Evolutionary conservation across 257 asterid genomes (phyloP), one percentile per base, ranked within the genome.

Genomic region (Salvia splendens): DNA sequence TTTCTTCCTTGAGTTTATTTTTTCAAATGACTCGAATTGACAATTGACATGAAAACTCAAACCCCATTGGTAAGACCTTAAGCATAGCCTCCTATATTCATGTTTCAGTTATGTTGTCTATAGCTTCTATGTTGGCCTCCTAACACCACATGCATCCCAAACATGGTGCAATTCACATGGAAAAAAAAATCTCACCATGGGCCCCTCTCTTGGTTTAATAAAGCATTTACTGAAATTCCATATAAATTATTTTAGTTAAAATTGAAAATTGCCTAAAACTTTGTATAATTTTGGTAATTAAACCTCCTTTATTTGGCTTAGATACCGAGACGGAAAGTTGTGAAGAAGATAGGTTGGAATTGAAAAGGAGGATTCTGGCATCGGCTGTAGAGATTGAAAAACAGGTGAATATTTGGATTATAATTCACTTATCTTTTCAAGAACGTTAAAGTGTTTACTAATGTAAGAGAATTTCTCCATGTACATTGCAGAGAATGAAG

Each of bases 361-460:
- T 94, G 83, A 85, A 79, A 77, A 80, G 96, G 88, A 85, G 88
- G 81, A 92, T 91, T 76, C 73, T 88, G 47, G 88, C 86, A 61
- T 81, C 97, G 50, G 82, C 80, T 53, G 69, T 90, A 73, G 95
- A 94, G 83, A 85, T 88, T 51, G 99, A 88, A 75, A 88, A 72
- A 81, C 97, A 88, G 97, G 96, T 88, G 65, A 57, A 33, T n/a
- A 1, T 52, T 41, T 42, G 55, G 55, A 6, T 41, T 60, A 40
- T 60, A 51, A 72, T 33, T 69, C 46, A 8, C 33, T 32, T 9
- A 4, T 59, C 24, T 70, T 64, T 8, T 59, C 55, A 32, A 47
- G 65, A 57, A 64, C 42, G 58, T 51, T 17, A 41, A 17, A 47
- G 48, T 60, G 6, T 53, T 49, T 61, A 49, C 53, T 49, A 47